A percentile compares a stretch with the other conserved stretches of the same genome.
Evolutionary conservation across 257 asterid genomes (phyloP).

Genomic region (Eucommia ulmoides): DNA sequence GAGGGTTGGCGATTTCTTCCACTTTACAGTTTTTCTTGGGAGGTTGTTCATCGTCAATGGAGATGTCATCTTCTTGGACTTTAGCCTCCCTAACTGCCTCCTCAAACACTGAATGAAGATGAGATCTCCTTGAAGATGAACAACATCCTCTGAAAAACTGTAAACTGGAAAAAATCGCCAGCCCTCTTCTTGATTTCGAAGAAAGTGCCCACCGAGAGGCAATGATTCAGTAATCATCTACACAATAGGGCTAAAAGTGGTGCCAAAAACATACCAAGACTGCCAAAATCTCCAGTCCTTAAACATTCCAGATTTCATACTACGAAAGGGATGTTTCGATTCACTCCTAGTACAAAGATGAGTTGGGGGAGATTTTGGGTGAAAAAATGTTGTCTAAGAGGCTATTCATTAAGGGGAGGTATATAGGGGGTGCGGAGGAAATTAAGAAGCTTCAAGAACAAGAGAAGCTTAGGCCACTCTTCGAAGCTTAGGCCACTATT

Average conservation of each 20-base stretch:
- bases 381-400: too few species aligned
- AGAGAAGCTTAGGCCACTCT: too few species aligned
- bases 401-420: too few species aligned
- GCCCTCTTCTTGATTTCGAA: slow-evolving; percentile 14
- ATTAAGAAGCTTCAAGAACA: too few species aligned
- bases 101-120: neutral
- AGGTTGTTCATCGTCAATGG: neutral
- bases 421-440: too few species aligned
- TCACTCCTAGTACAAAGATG: slow-evolving; percentile 61
- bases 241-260: slow-evolving; percentile 74
- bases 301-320: slow-evolving; percentile 39
- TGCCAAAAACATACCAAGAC: slow-evolving; percentile 65
- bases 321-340: slow-evolving; percentile 63
- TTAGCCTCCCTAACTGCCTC: neutral
- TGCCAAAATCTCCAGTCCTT: slow-evolving; percentile 46
- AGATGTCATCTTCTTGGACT: neutral
- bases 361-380: slow-evolving; percentile 46
- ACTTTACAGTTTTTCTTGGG: neutral
- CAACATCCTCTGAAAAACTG: neutral
- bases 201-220: slow-evolving; percentile 49
- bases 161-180: neutral
- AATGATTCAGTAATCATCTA: slow-evolving; percentile 39
- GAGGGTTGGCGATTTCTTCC: neutral
- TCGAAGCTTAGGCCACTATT: too few species aligned
- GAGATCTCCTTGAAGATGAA: neutral